Conservation (phyloP, 352 stramenopile genomes). For the Globisporangium irregulare region DNA sequence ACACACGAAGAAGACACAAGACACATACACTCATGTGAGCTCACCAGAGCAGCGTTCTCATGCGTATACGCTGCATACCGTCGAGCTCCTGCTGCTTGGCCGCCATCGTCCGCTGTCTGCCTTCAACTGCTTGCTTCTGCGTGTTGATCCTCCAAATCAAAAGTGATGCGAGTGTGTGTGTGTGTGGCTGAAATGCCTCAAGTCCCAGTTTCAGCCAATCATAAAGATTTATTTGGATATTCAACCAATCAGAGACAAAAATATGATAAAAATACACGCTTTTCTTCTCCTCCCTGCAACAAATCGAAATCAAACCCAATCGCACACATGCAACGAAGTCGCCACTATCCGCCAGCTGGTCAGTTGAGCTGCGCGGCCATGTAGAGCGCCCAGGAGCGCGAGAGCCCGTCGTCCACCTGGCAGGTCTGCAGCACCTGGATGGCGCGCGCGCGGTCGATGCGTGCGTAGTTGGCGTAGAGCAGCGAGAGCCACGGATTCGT, state of each 20-base stretch:
- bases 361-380: constrained; percentile 45
- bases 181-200: neutral
- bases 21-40: neutral
- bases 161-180: neutral
- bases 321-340: neutral
- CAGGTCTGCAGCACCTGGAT: constrained; percentile 49
- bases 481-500: constrained; percentile 72
- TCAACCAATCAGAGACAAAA: neutral
- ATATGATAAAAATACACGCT: neutral
- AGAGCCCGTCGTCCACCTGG: constrained; percentile 69
- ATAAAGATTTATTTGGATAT: neutral
- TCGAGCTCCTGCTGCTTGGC: constrained; percentile 39
- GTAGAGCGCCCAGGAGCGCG: constrained; percentile 71
- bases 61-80: constrained; percentile 20
- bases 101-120: constrained; percentile 14
- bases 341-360: neutral
- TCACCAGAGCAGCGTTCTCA: neutral
- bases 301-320: neutral
- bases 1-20: too few species aligned
- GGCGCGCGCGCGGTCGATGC: constrained; percentile 39
- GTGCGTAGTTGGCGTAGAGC: constrained; percentile 72
- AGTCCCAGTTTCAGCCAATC: neutral
- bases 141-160: neutral
- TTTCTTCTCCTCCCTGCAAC: neutral
- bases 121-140: neutral